These are phyloP conservation scores for Rachicladosporium sp. DNA, from an alignment of 2,329 filamentous ascomycete species.

Conservation along the genomic window DNA sequence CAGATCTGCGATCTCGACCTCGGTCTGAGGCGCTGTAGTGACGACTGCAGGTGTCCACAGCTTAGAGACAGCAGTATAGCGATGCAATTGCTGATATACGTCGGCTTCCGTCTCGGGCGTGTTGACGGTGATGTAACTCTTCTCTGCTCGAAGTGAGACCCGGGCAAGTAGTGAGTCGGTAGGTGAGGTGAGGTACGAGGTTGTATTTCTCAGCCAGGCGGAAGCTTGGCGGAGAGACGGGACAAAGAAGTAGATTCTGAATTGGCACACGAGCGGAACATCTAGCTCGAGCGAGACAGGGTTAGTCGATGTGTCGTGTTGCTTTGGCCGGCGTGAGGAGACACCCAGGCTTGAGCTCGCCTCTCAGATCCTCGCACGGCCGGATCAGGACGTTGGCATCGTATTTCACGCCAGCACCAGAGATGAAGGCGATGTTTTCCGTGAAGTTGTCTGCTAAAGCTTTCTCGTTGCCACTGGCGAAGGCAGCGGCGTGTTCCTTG, in stretches of 20 bases:
- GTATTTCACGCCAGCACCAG: conserved; percentile 59
- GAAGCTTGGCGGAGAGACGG: conserved; percentile 46
- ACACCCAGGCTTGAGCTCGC: conserved; percentile 19
- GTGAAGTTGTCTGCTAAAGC: conserved; percentile 57
- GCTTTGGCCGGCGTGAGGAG: conserved; percentile 56
- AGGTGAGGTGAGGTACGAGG: conserved; percentile 38
- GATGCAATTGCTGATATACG: conserved; percentile 52
- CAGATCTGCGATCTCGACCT: conserved; percentile 54
- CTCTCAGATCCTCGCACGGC: neutral
- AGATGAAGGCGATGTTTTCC: conserved; percentile 61
- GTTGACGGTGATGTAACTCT: conserved; percentile 50
- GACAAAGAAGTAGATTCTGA: conserved; percentile 61
- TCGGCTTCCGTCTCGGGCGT: conserved; percentile 48
- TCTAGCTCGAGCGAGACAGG: conserved; percentile 67
- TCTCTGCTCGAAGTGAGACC: conserved; percentile 45
- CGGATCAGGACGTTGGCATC: conserved; percentile 49
- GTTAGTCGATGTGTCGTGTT: conserved; percentile 65
- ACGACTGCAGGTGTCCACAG: conserved; percentile 59
- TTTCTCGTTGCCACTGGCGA: conserved; percentile 49
- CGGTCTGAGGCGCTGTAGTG: conserved; percentile 50
- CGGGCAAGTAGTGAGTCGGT: conserved; percentile 45
- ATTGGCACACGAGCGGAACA: conserved; percentile 65
- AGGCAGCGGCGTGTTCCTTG: conserved; percentile 37
- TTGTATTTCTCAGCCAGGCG: conserved; percentile 49
- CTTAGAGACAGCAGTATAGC: conserved; percentile 56